Evolutionary conservation across 2,329 filamentous ascomycete species (phyloP).

Genomic region (Pseudocercospora macadamiae): DNA sequence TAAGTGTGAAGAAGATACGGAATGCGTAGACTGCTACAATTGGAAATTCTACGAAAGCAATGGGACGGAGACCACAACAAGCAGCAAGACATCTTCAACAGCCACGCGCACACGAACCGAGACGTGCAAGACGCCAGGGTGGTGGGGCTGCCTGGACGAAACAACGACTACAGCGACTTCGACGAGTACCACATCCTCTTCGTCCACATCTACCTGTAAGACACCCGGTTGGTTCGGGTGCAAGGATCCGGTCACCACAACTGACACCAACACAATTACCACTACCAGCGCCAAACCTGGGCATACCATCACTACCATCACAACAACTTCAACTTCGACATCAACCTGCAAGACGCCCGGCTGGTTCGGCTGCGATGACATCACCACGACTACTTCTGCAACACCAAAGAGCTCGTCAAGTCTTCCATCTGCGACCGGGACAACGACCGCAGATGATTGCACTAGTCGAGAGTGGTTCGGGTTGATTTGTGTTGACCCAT

Average conservation of each 20-base stretch:
- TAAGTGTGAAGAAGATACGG: constrained; percentile 70
- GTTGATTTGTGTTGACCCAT: constrained; percentile 36
- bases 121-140: constrained; percentile 88
- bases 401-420: constrained; percentile 22
- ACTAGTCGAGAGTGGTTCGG: constrained; percentile 34
- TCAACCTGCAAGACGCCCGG: constrained; percentile 88
- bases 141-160: constrained; percentile 81
- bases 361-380: constrained; percentile 81
- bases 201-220: constrained; percentile 58
- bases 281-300: constrained; percentile 30
- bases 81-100: constrained; percentile 55
- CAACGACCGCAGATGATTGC: constrained; percentile 28
- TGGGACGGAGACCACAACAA: constrained; percentile 72
- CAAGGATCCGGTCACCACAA: constrained; percentile 56
- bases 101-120: constrained; percentile 73
- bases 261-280: constrained; percentile 33
- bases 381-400: constrained; percentile 44
- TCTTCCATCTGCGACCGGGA: constrained; percentile 12
- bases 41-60: constrained; percentile 98
- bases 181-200: constrained; percentile 34
- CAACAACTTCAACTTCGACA: constrained; percentile 63
- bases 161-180: constrained; percentile 47
- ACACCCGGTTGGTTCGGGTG: constrained; percentile 70
- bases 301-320: constrained; percentile 26
- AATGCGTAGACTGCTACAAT: constrained; percentile 83